Evolutionary conservation across 257 asterid species (phyloP).

Genomic region (Pogostemon cablin): DNA sequence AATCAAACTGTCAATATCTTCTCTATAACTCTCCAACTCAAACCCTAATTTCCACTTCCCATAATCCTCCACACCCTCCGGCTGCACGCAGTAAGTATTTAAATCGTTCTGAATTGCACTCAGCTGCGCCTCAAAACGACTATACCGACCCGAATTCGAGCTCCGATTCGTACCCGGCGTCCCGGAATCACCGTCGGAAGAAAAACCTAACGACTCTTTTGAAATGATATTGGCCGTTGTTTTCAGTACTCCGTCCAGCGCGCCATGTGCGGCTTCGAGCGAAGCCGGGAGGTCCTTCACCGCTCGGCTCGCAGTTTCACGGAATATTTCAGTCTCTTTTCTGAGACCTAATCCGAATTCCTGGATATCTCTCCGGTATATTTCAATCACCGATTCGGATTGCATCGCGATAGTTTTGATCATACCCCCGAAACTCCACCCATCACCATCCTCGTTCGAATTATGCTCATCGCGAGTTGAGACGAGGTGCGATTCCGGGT

Average conservation of each 20-base stretch:
- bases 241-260: constrained; percentile 65
- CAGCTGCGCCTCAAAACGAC: constrained; percentile 72
- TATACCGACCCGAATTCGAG: constrained; percentile 56
- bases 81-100: constrained; percentile 56
- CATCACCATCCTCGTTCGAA: constrained; percentile 35
- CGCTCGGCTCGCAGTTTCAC: constrained; percentile 85
- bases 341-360: constrained; percentile 79
- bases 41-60: constrained; percentile 68
- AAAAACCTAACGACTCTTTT: constrained; percentile 48
- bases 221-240: constrained; percentile 73
- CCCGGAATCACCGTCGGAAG: constrained; percentile 59
- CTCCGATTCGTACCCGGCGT: constrained; percentile 53
- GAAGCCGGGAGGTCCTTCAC: constrained; percentile 96
- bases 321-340: constrained; percentile 73
- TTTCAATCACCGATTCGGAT: constrained; percentile 83
- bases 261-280: constrained; percentile 76
- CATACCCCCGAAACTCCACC: constrained; percentile 79
- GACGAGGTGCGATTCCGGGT: constrained; percentile 35
- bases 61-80: constrained; percentile 71
- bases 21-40: constrained; percentile 50
- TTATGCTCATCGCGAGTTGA: constrained; percentile 22
- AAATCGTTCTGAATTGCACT: constrained; percentile 57
- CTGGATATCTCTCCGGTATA: constrained; percentile 72
- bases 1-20: constrained; percentile 53
- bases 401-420: constrained; percentile 54